phyloP scores from a whole-genome alignment of 805 yeast genomes.

The Candida piceae region DNA sequence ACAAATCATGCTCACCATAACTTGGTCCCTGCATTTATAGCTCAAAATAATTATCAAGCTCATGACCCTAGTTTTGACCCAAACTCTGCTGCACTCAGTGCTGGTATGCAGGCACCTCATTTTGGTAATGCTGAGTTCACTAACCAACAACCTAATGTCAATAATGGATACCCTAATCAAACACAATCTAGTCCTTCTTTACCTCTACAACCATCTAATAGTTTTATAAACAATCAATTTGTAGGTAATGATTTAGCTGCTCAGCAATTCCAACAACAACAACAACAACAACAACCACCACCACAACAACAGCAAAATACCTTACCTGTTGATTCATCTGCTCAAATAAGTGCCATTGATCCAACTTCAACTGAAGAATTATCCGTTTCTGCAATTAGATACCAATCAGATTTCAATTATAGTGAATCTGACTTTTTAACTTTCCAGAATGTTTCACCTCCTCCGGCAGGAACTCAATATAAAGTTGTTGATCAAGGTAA shows the following conservation, averaged over 20 bases:
- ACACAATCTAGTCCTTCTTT: neutral
- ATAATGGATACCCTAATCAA: neutral
- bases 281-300: too few species aligned
- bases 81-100: slow-evolving; percentile 28
- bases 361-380: slow-evolving; percentile 21
- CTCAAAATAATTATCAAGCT: neutral
- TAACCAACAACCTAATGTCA: neutral
- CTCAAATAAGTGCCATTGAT: neutral
- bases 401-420: slow-evolving; percentile 30
- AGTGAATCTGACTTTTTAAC: slow-evolving; percentile 53
- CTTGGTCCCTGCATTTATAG: slow-evolving; percentile 12
- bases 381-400: slow-evolving; percentile 34
- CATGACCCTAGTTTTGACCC: slow-evolving; percentile 24
- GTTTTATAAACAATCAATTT: too few species aligned
- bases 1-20: slow-evolving; percentile 26
- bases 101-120: slow-evolving; percentile 24
- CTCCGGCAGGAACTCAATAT: slow-evolving; percentile 70
- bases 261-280: too few species aligned
- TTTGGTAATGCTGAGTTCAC: neutral
- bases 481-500: slow-evolving; percentile 76
- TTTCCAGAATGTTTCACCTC: slow-evolving; percentile 76
- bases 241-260: too few species aligned
- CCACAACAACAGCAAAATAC: slow-evolving; percentile 2
- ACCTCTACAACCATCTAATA: slow-evolving; percentile 1
- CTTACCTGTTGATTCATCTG: neutral